Percentiles rank a stretch among this genome's conserved stretches.
Evolutionary conservation across 164 flowering plant genomes (phyloP).

Genomic region (Liriodendron chinense): DNA sequence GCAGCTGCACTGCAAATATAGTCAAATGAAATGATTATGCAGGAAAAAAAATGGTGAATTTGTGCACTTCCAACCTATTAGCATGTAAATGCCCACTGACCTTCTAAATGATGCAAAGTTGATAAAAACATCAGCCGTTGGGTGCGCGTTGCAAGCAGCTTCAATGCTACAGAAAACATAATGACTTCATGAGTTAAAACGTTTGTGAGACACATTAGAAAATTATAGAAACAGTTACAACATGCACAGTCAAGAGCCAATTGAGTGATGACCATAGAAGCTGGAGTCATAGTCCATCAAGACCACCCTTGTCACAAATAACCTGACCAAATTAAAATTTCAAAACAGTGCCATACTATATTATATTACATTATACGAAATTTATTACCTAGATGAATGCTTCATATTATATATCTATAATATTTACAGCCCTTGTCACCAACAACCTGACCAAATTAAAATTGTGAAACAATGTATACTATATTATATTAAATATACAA

Average conservation of each 20-base stretch:
- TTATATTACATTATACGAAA: too few species aligned
- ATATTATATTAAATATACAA: too few species aligned
- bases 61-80: neutral
- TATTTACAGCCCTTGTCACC: neutral
- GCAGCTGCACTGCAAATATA: constrained; percentile 79
- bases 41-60: neutral
- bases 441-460: neutral
- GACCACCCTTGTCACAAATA: neutral
- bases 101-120: constrained; percentile 97
- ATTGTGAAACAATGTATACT: neutral
- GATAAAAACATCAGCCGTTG: constrained; percentile 97
- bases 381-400: too few species aligned
- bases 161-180: constrained; percentile 60
- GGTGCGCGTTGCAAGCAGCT: constrained; percentile 92
- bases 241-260: neutral
- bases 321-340: neutral
- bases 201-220: neutral
- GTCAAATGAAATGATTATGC: constrained; percentile 9
- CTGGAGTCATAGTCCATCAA: neutral
- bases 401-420: too few species aligned
- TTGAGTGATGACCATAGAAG: neutral
- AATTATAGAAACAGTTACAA: neutral
- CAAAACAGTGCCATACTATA: neutral
- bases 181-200: neutral
- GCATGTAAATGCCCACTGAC: constrained; percentile 27